Evolutionary conservation across 306 rosid species (phyloP).

Genomic region (Mimosa bimucronata): DNA sequence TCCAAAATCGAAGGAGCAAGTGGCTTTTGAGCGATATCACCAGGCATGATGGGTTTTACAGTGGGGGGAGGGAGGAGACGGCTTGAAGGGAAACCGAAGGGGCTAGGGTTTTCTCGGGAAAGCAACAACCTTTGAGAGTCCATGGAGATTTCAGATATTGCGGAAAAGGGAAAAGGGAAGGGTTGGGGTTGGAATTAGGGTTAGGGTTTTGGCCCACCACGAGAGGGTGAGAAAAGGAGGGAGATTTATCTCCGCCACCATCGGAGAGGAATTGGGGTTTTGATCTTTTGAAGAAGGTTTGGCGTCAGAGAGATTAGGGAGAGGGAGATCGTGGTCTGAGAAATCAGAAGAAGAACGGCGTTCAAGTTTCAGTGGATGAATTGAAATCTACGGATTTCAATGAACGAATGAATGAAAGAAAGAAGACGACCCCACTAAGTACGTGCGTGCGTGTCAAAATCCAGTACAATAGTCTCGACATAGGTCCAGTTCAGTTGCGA

Average conservation of each 20-base stretch:
- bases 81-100: constrained; percentile 24
- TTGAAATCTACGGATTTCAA: background rate
- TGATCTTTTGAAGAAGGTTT: no score
- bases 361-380: no score
- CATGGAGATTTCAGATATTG: constrained; percentile 19
- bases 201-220: constrained; percentile 29
- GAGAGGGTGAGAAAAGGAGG: constrained; percentile 1
- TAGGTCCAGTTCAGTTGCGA: background rate
- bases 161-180: background rate
- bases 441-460: background rate
- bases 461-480: background rate
- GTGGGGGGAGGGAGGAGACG: background rate
- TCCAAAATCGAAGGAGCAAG: constrained; percentile 53
- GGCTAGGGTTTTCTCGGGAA: constrained; percentile 54
- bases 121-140: constrained; percentile 45
- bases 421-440: background rate
- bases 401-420: background rate
- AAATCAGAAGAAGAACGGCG: no score
- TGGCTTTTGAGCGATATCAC: constrained; percentile 64
- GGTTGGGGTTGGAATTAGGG: constrained; percentile 30
- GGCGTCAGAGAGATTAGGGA: no score
- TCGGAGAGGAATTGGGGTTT: no score
- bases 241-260: constrained; percentile 27
- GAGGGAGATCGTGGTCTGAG: no score
- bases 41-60: constrained; percentile 14